A percentile compares a stretch with the other conserved stretches of the same genome.
These are phyloP conservation scores for Aspergillus versicolor DNA, from an alignment of 2,329 filamentous ascomycete species.

Conservation along the genomic window DNA sequence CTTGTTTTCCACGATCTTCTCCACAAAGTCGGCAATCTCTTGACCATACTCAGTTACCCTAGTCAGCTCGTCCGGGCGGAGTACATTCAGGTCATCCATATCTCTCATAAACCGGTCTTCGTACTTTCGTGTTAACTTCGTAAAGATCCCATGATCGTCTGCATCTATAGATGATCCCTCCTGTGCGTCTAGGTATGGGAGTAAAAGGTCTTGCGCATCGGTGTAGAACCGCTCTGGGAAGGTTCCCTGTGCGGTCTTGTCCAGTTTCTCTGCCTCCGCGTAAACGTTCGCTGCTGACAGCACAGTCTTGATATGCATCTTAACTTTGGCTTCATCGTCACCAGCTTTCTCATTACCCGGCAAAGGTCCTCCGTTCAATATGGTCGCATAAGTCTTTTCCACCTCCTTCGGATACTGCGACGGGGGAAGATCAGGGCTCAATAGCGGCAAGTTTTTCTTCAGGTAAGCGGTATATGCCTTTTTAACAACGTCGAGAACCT, in stretches of 20 bases:
- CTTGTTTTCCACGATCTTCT: conserved; percentile 77
- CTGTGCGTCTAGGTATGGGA: conserved; percentile 75
- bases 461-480: conserved; percentile 57
- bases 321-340: conserved; percentile 81
- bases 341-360: conserved; percentile 57
- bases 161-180: conserved; percentile 58
- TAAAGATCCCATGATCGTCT: conserved; percentile 74
- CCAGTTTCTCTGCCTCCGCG: conserved; percentile 28
- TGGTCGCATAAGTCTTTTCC: conserved; percentile 52
- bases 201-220: conserved; percentile 66
- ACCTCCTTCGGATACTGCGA: conserved; percentile 50
- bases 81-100: conserved; percentile 81
- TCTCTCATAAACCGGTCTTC: conserved; percentile 87
- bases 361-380: conserved; percentile 56
- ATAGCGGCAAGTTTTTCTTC: conserved; percentile 65
- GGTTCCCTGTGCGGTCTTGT: conserved; percentile 21
- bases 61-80: conserved; percentile 77
- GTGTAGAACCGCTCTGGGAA: conserved; percentile 52
- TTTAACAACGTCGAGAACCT: conserved; percentile 50
- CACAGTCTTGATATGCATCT: conserved; percentile 77
- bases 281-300: conserved; percentile 55
- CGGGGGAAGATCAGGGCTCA: conserved; percentile 47
- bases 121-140: conserved; percentile 78
- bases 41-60: conserved; percentile 90
- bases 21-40: conserved; percentile 82